Base-by-base conservation (phyloP, 495 filamentous ascomycete genomes). In the Antarctomyces pellizariae region DNA sequence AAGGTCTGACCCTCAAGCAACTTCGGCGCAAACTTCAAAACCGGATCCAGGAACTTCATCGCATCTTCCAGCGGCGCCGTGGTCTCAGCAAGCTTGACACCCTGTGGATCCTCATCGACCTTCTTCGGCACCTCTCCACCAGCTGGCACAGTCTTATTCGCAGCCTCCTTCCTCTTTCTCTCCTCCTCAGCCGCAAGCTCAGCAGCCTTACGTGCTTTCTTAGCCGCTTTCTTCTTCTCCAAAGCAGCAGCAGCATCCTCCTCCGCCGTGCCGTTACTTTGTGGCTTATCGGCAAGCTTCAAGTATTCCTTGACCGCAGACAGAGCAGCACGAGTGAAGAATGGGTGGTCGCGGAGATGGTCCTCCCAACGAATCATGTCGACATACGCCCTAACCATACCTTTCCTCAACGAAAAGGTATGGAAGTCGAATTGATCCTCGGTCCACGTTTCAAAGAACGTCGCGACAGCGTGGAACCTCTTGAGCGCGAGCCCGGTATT, bases 361-460 rank as follows among this genome's bases (percentile, higher is more conserved):
- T 99, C 83, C 41, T 95, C 84, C 86, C 86, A 99, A 33, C 76
- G 67, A 13, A 95, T 56, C 79, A 95, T 91, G 35, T 92, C 80
- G 11, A 95, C 56, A 42, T 99, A 99, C 0, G 89, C 78, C 24
- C 86, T 57, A 32, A 95, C 75, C 57, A 90, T 84, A 4, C 89
- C 86, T 49, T 95, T 95, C 6, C 83, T 61, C 4, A 95, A 56
- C 5, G 83, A 93, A 52, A 95, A 99, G 47, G 67, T 76, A 53
- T 99, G 86, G 58, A 99, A 99, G 44, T 99, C 86, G 39, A 92
- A 93, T 40, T 99, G 86, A 38, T 99, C 86, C 37, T 99, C 86
- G 36, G 89, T 71, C 86, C 86, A 99, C 21, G 75, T 67, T 16
- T 93, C 84, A 38, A 99, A 95, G 31, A 95, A 82, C 50, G 84